Evolutionary conservation across 345 rosid species (phyloP).

Genomic region (Adansonia digitata): DNA sequence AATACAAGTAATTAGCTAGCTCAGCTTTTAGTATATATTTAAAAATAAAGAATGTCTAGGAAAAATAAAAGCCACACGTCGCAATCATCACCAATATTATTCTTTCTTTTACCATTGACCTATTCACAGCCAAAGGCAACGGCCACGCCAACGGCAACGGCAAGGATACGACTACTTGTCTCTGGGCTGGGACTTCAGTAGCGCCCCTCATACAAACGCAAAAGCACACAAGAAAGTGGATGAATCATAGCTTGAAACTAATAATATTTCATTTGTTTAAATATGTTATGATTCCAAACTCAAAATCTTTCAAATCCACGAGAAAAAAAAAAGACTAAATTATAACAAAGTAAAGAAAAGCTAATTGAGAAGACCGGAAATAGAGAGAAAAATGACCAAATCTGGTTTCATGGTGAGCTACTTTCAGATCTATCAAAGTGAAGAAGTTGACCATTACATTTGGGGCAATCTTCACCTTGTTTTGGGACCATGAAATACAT

Average conservation of each 20-base stretch:
- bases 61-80: neutral
- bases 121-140: neutral
- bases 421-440: slow-evolving; percentile 62
- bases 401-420: slow-evolving; percentile 32
- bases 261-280: neutral
- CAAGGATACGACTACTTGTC: neutral
- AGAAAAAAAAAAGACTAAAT: neutral
- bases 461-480: slow-evolving; percentile 73
- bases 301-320: neutral
- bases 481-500: slow-evolving; percentile 95
- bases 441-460: slow-evolving; percentile 71
- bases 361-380: neutral
- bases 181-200: neutral
- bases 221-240: neutral
- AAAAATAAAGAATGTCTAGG: neutral
- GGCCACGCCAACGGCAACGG: neutral
- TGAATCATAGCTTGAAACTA: neutral
- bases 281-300: neutral
- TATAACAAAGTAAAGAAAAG: neutral
- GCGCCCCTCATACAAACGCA: slow-evolving; percentile 1
- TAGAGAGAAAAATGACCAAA: neutral
- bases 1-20: neutral
- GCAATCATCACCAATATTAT: neutral
- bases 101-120: slow-evolving; percentile 5
- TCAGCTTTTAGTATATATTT: neutral